Evolutionary conservation across 371 early-diverging fungal genomes (phyloP).

Genomic region (Mortierella sp.): DNA sequence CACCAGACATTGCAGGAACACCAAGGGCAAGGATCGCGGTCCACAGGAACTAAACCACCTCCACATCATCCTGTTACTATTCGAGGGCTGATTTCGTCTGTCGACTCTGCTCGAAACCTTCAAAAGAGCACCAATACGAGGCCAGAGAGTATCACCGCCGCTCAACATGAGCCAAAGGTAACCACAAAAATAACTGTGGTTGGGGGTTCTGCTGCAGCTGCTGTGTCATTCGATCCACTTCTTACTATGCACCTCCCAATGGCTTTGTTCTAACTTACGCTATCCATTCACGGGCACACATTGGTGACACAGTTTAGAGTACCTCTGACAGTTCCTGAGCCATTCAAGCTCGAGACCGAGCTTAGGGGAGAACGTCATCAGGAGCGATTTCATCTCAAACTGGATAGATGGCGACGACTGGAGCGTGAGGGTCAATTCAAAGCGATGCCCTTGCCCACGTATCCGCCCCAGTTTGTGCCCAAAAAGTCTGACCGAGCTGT

Average conservation of each 20-base stretch:
- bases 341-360: slow-evolving; percentile 37
- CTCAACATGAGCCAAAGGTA: neutral
- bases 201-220: neutral
- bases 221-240: neutral
- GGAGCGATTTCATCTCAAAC: slow-evolving; percentile 30
- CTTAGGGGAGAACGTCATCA: slow-evolving; percentile 27
- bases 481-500: slow-evolving; percentile 32
- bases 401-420: slow-evolving; percentile 33
- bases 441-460: slow-evolving; percentile 26
- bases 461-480: slow-evolving; percentile 27
- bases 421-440: slow-evolving; percentile 37
- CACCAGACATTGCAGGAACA: neutral
- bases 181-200: neutral
- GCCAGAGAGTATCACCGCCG: slow-evolving; percentile 9
- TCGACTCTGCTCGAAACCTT: slow-evolving; percentile 36
- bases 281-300: neutral
- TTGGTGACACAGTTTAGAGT: slow-evolving; percentile 2
- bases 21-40: neutral
- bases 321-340: slow-evolving; percentile 30
- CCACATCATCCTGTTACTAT: slow-evolving; percentile 8
- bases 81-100: slow-evolving; percentile 35
- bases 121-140: slow-evolving; percentile 6
- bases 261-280: neutral
- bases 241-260: neutral
- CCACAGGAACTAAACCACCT: neutral